These are phyloP conservation scores for Picochlorum sp. DNA, from an alignment of 139 green algal species.

Conservation along the genomic window DNA sequence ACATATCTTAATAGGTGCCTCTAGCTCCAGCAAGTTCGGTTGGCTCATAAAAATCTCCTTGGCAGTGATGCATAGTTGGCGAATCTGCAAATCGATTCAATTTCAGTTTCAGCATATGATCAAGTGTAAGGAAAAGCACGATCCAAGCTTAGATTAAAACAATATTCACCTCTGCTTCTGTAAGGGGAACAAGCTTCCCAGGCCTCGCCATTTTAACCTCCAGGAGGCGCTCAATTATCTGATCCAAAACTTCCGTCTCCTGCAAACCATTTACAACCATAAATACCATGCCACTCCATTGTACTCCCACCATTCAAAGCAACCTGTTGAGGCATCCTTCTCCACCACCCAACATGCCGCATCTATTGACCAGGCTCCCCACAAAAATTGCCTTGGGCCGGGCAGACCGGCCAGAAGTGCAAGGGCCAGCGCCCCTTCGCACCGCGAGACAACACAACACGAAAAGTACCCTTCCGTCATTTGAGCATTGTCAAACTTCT, in stretches of 20 bases:
- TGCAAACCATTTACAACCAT: background rate
- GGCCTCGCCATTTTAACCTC: slow-evolving; percentile 76
- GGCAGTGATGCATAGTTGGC: slow-evolving; percentile 80
- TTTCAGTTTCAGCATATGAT: no score
- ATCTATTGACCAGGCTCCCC: no score
- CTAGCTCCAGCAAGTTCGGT: slow-evolving; percentile 94
- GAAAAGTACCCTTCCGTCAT: no score
- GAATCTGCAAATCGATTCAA: slow-evolving; percentile 74
- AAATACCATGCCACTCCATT: background rate
- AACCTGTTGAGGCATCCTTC: no score
- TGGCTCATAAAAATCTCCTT: slow-evolving; percentile 94
- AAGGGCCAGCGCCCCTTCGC: no score
- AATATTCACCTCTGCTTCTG: slow-evolving; percentile 81
- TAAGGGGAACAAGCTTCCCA: slow-evolving; percentile 90
- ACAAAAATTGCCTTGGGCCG: no score
- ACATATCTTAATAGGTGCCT: slow-evolving; percentile 99
- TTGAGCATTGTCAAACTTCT: no score
- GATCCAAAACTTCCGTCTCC: slow-evolving; percentile 67
- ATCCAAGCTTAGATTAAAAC: slow-evolving; percentile 36
- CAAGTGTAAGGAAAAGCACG: no score
- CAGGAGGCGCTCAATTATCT: slow-evolving; percentile 88
- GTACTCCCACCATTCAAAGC: background rate
- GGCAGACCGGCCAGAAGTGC: no score
- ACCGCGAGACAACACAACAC: no score
- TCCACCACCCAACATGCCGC: no score